Conservation (phyloP, 2,329 filamentous ascomycete species). For the Colletotrichum sp. region DNA sequence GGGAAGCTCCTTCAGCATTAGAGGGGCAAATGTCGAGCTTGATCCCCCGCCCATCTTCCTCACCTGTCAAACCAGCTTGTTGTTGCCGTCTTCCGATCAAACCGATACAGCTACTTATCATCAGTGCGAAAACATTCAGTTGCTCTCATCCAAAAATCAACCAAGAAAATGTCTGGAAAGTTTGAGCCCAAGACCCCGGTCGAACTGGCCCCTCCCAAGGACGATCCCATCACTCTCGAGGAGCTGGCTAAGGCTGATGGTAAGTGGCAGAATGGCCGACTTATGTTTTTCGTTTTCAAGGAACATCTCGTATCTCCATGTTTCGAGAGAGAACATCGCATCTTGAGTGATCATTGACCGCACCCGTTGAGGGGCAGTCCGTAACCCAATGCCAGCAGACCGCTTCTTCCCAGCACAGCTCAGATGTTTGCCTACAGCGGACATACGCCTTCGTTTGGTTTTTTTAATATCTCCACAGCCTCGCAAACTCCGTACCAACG, state of each 20-base stretch:
- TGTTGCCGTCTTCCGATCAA: neutral
- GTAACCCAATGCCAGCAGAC: neutral
- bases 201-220: constrained; percentile 81
- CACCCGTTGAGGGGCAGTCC: neutral
- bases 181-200: constrained; percentile 83
- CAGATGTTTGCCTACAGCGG: neutral
- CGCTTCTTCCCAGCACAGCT: neutral
- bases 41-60: constrained; percentile 7
- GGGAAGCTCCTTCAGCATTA: constrained; percentile 12
- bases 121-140: neutral
- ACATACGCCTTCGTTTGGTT: neutral
- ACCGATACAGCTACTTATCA: neutral
- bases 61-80: neutral
- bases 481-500: neutral
- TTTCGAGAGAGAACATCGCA: neutral
- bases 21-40: constrained; percentile 18
- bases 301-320: neutral
- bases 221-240: constrained; percentile 82
- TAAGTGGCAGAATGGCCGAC: constrained; percentile 48
- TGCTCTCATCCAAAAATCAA: constrained; percentile 2
- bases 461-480: neutral
- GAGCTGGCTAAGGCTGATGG: constrained; percentile 84
- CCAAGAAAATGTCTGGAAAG: constrained; percentile 58
- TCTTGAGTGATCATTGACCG: neutral
- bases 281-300: neutral